These are phyloP conservation scores for Blastomyces emzantsi DNA, from an alignment of 2,329 filamentous ascomycete genomes.

Conservation along the genomic window DNA sequence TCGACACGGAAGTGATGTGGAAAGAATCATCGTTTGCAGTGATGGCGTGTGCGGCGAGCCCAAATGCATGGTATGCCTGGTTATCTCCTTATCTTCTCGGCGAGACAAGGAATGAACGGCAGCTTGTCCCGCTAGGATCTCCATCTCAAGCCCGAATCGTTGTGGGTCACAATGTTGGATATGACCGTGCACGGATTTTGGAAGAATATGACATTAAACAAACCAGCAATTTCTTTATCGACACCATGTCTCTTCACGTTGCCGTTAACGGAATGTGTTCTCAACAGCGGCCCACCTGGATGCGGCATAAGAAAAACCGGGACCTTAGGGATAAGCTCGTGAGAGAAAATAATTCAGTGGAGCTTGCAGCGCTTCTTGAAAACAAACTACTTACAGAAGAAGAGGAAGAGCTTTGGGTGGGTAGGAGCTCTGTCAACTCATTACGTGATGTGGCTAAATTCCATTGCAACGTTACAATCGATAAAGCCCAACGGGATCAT, in stretches of 20 bases:
- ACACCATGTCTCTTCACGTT: conserved; percentile 97
- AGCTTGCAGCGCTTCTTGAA: conserved; percentile 62
- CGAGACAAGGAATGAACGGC: conserved; percentile 65
- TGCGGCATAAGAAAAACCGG: conserved; percentile 86
- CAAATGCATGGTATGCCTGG: conserved; percentile 94
- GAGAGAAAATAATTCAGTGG: conserved; percentile 58
- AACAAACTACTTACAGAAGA: conserved; percentile 62
- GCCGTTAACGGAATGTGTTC: conserved; percentile 99
- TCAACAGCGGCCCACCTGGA: conserved; percentile 89
- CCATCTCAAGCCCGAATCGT: conserved; percentile 63
- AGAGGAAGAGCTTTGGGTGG: conserved; percentile 93
- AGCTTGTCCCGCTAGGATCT: conserved; percentile 82
- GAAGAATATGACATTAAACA: conserved; percentile 86
- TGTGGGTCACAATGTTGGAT: conserved; percentile 92
- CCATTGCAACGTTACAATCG: conserved; percentile 81
- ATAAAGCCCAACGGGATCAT: conserved; percentile 77
- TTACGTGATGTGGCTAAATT: conserved; percentile 93
- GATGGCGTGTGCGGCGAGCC: conserved; percentile 90
- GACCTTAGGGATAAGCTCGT: conserved; percentile 74
- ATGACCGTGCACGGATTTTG: conserved; percentile 75
- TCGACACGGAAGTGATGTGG: conserved; percentile 96
- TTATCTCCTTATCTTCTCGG: conserved; percentile 88
- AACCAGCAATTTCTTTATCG: conserved; percentile 76
- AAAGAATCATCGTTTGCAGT: conserved; percentile 86
- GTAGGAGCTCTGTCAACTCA: conserved; percentile 89